Evolutionary conservation across 352 stramenopile genomes (phyloP).

Genomic region (Pythium vanterpoolii): DNA sequence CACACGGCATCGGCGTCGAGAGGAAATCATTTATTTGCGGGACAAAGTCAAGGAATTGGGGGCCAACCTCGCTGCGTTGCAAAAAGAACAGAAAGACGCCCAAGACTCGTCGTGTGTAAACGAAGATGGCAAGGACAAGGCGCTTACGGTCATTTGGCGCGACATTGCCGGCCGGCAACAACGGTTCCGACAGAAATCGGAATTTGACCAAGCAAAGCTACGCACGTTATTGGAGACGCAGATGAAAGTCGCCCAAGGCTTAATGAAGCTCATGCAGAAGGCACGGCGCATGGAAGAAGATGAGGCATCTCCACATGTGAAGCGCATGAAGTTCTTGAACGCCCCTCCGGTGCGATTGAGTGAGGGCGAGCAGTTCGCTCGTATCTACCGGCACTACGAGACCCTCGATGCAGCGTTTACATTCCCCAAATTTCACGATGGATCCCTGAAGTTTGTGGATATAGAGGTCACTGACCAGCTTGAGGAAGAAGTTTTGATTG

Average conservation of each 20-base stretch:
- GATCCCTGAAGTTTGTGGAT: slow-evolving; percentile 16
- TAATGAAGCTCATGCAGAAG: slow-evolving; percentile 25
- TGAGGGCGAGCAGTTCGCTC: slow-evolving; percentile 4
- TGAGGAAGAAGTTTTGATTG: slow-evolving; percentile 9
- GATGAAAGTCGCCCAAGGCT: slow-evolving; percentile 25
- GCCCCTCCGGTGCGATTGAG: background rate
- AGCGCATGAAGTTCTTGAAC: background rate
- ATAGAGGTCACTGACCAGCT: slow-evolving; percentile 7
- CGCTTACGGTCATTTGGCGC: slow-evolving; percentile 8
- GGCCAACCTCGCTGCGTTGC: background rate
- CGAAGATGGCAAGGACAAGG: background rate
- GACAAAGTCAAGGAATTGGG: slow-evolving; percentile 21
- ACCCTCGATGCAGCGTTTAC: background rate
- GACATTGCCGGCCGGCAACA: slow-evolving; percentile 15
- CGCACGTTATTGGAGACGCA: slow-evolving; percentile 26
- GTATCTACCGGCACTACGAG: slow-evolving; percentile 3
- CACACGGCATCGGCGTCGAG: slow-evolving; percentile 13
- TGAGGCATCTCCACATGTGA: background rate
- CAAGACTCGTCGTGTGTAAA: background rate
- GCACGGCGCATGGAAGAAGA: slow-evolving; percentile 12
- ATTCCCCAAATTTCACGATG: slow-evolving; percentile 19
- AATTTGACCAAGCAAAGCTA: slow-evolving; percentile 27
- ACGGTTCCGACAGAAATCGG: slow-evolving; percentile 17
- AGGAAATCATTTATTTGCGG: slow-evolving; percentile 23
- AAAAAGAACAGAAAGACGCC: background rate